These are phyloP conservation scores for Scutellaria galericulata DNA, from an alignment of 257 asterid species.

Conservation along the genomic window DNA sequence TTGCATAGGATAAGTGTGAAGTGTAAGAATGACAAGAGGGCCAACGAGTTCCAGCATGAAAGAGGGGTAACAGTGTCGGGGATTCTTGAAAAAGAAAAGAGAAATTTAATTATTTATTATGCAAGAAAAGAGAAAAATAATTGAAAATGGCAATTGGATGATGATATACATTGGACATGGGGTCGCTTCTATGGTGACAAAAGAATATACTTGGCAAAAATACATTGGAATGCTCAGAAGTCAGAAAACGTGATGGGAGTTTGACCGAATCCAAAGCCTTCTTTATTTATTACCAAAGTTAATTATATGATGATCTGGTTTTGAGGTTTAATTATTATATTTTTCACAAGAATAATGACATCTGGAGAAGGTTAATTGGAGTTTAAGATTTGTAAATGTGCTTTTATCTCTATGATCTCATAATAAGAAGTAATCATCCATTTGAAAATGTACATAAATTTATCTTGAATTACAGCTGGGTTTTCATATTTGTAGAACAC, in stretches of 20 bases:
- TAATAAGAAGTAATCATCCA: too few species aligned
- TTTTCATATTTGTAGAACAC: too few species aligned
- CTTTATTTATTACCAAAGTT: constrained; percentile 18
- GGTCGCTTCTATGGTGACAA: neutral
- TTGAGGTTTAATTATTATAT: neutral
- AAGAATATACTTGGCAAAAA: constrained; percentile 28
- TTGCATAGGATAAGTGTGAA: constrained; percentile 35
- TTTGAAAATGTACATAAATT: too few species aligned
- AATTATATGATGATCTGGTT: neutral
- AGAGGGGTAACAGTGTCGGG: constrained; percentile 36
- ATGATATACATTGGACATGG: constrained; percentile 25
- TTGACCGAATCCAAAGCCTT: constrained; percentile 36
- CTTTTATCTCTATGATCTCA: neutral
- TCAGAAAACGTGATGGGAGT: constrained; percentile 30
- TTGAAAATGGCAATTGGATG: too few species aligned
- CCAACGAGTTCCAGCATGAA: constrained; percentile 45
- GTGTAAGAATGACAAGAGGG: constrained; percentile 21
- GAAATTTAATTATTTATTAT: neutral
- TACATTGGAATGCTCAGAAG: constrained; percentile 25
- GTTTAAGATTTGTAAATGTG: neutral
- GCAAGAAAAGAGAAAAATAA: too few species aligned
- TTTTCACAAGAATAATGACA: constrained; percentile 22
- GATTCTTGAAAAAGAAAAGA: neutral
- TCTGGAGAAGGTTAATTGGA: neutral
- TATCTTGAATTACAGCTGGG: too few species aligned